Percentiles rank a stretch among this genome's conserved stretches.
These are phyloP conservation scores for Ceratobasidium sp. DNA, from an alignment of 1,284 basidiomycete species.

Conservation along the genomic window DNA sequence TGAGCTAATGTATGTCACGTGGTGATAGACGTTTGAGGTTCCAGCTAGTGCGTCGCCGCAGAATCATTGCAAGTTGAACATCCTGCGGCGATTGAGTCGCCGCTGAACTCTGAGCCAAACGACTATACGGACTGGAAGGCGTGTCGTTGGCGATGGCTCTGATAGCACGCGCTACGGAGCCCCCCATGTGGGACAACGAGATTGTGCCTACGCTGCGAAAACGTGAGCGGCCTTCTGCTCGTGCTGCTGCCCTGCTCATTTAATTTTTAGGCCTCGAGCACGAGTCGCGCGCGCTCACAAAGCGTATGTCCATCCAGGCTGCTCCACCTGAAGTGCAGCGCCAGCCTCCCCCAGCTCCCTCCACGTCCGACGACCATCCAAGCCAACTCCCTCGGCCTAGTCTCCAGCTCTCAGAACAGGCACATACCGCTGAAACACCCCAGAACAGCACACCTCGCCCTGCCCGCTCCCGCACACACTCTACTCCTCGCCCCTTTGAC, in stretches of 20 bases:
- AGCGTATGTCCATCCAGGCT: conserved; percentile 47
- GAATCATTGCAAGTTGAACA: conserved; percentile 19
- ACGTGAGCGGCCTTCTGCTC: conserved; percentile 38
- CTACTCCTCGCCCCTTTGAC: conserved; percentile 42
- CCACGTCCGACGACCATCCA: conserved; percentile 6
- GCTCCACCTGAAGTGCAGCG: background rate
- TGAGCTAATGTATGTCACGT: background rate
- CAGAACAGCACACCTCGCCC: background rate
- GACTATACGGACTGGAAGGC: conserved; percentile 21
- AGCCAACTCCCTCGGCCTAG: conserved; percentile 22
- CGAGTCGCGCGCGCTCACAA: conserved; percentile 46
- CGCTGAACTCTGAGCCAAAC: background rate
- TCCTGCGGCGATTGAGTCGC: conserved; percentile 23
- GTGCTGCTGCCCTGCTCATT: conserved; percentile 8
- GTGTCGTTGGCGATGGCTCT: conserved; percentile 22
- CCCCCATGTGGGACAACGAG: conserved; percentile 43
- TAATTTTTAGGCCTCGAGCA: conserved; percentile 46
- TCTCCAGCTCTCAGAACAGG: background rate
- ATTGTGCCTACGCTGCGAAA: conserved; percentile 48
- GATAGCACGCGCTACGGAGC: conserved; percentile 27
- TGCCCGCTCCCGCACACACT: conserved; percentile 28
- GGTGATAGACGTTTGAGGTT: conserved; percentile 33
- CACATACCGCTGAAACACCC: background rate
- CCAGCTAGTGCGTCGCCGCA: conserved; percentile 12
- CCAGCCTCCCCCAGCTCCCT: background rate